phyloP scores from a whole-genome alignment of 805 yeast genomes.

The Cyberlindnera misumaiensis region DNA sequence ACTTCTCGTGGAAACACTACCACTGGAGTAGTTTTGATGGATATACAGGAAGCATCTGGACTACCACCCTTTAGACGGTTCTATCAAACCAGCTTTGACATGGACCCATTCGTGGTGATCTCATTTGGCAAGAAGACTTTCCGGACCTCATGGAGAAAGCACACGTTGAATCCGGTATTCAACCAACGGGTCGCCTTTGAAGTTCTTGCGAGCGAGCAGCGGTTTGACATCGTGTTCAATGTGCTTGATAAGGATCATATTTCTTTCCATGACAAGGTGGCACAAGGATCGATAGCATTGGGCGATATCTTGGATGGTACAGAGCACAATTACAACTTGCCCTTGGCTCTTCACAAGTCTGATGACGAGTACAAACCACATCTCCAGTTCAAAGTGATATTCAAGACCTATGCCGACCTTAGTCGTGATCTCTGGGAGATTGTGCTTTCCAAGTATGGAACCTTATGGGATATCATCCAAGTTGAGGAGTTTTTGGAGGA shows the following conservation, averaged over 20 bases:
- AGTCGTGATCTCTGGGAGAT: constrained; percentile 66
- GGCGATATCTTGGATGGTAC: constrained; percentile 32
- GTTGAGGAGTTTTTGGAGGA: constrained; percentile 34
- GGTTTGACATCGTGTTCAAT: constrained; percentile 60
- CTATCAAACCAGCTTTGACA: constrained; percentile 68
- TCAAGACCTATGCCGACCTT: constrained; percentile 56
- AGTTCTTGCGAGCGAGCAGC: constrained; percentile 55
- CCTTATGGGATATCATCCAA: constrained; percentile 42
- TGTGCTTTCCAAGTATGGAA: constrained; percentile 48
- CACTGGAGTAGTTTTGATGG: constrained; percentile 69
- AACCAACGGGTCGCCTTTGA: constrained; percentile 79
- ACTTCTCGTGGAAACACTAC: background rate
- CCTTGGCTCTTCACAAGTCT: constrained; percentile 26
- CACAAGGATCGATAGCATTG: constrained; percentile 53
- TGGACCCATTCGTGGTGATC: constrained; percentile 94
- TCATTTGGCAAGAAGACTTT: constrained; percentile 85
- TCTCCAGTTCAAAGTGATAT: constrained; percentile 54
- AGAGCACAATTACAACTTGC: constrained; percentile 25
- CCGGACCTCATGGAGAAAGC: constrained; percentile 79
- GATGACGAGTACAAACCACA: constrained; percentile 38
- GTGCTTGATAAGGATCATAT: constrained; percentile 81
- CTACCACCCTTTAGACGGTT: constrained; percentile 72
- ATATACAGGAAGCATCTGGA: constrained; percentile 64
- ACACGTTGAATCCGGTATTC: constrained; percentile 75
- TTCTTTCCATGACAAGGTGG: constrained; percentile 79